Base-by-base conservation (phyloP, 192 early-diverging fungal species). In the Entomortierella beljakovae region DNA sequence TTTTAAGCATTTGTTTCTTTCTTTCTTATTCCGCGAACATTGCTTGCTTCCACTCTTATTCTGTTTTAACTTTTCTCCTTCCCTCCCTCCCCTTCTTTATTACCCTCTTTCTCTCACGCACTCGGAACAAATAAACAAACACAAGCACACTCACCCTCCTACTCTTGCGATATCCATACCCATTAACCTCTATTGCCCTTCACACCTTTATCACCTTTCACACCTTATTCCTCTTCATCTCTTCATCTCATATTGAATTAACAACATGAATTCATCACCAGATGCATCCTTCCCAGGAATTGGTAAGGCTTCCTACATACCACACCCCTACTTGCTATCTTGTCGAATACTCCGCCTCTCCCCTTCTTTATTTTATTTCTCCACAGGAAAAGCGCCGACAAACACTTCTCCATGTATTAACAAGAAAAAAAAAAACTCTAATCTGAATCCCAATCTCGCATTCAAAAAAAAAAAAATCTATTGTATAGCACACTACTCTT, bases 401-500 rank as follows among this genome's bases (percentile, higher is more conserved):
- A 8, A 8, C n/a, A n/a, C n/a, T n/a, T n/a, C n/a, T n/a, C n/a
- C n/a, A n/a, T n/a, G n/a, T n/a, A n/a, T n/a, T n/a, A n/a, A n/a
- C n/a, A 7, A 56, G 25, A 33, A 63, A 51, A 31, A 49, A 49
- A 3, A 31, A 31, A 16, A 42, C 34, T 31, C 46, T 25, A 16
- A 25, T 22, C 54, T 9, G 29, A 6, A 64, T 18, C 40, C 22
- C 8, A 29, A 26, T 2, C 38, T 11, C 9, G 13, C 10, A 20
- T 0, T 20, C 26, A 7, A 49, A 16, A 26, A 46, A 25, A 32
- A 34, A 37, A 35, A 40, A 42, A 40, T 37, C 54, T n/a, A n/a
- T 51, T 26, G 10, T 49, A 9, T 33, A 68, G 88, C 91, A 29
- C 90, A 92, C 81, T 95, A 95, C 82, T 61, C 84, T 8, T 94